These are phyloP conservation scores for Solanum habrochaites DNA, from an alignment of 257 asterid species.

Conservation along the genomic window DNA sequence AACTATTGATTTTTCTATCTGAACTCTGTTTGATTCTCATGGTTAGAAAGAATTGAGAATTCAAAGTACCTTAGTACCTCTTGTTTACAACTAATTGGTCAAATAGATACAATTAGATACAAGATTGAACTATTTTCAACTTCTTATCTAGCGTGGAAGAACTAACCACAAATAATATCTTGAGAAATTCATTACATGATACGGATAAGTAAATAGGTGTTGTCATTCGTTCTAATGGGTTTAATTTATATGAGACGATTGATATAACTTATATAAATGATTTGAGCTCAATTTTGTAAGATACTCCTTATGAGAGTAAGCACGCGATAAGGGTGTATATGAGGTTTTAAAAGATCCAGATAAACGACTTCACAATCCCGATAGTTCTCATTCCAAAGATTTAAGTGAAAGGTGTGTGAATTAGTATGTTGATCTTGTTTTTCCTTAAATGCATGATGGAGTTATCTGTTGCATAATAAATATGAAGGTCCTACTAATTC, in stretches of 20 bases:
- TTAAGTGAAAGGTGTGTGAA: neutral
- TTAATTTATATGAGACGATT: constrained; percentile 10
- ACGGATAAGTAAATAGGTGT: constrained; percentile 22
- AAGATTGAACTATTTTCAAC: neutral
- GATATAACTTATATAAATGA: too few species aligned
- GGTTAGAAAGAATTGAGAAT: constrained; percentile 15
- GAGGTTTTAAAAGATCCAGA: constrained; percentile 9
- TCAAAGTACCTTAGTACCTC: constrained; percentile 3
- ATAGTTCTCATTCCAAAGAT: neutral
- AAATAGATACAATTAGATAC: neutral
- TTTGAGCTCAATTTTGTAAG: too few species aligned
- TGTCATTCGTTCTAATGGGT: constrained; percentile 20
- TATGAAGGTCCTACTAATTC: constrained; percentile 50
- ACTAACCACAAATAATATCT: neutral
- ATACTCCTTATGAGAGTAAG: neutral
- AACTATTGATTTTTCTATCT: neutral
- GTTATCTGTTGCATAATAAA: constrained; percentile 54
- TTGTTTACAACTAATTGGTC: constrained; percentile 1
- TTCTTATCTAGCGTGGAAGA: neutral
- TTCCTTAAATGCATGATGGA: constrained; percentile 45
- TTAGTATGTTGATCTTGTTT: neutral
- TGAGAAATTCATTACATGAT: neutral
- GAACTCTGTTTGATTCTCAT: neutral
- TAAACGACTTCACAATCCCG: constrained; percentile 3
- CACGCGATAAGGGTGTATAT: constrained; percentile 1